Evolutionary conservation across 1,284 basidiomycete species (phyloP).

Genomic region (Pseudozyma pruni): DNA sequence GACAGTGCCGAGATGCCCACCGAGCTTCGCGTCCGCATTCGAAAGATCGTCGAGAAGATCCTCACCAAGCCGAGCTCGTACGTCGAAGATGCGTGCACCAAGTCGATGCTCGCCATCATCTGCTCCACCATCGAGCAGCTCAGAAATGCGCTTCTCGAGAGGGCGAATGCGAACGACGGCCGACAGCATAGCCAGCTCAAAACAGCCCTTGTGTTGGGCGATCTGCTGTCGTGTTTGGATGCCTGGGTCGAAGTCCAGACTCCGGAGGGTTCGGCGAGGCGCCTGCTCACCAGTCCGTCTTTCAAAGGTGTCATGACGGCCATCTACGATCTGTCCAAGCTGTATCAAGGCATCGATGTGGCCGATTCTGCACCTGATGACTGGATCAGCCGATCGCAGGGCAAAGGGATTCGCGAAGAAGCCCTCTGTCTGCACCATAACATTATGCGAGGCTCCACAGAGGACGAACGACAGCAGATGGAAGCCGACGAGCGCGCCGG

Average conservation of each 20-base stretch:
- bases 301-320: conserved; percentile 33
- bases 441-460: conserved; percentile 3
- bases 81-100: conserved; percentile 10
- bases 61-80: conserved; percentile 29
- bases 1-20: conserved; percentile 13
- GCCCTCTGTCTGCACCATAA: neutral
- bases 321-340: conserved; percentile 17
- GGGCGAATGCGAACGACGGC: conserved; percentile 1
- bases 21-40: conserved; percentile 19
- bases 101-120: conserved; percentile 36
- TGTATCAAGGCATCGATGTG: neutral
- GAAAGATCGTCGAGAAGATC: conserved; percentile 12
- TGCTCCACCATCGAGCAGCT: conserved; percentile 48
- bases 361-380: neutral
- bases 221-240: conserved; percentile 27
- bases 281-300: conserved; percentile 5
- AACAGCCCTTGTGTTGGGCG: conserved; percentile 17
- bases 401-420: neutral
- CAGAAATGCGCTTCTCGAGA: conserved; percentile 22
- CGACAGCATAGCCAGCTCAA: neutral
- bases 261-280: conserved; percentile 3
- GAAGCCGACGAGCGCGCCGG: conserved; percentile 6
- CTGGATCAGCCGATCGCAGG: neutral
- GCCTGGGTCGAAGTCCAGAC: conserved; percentile 24
- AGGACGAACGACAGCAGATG: conserved; percentile 10